phyloP scores from a whole-genome alignment of 2,329 filamentous ascomycete genomes.

The Sporothrix globosa region DNA sequence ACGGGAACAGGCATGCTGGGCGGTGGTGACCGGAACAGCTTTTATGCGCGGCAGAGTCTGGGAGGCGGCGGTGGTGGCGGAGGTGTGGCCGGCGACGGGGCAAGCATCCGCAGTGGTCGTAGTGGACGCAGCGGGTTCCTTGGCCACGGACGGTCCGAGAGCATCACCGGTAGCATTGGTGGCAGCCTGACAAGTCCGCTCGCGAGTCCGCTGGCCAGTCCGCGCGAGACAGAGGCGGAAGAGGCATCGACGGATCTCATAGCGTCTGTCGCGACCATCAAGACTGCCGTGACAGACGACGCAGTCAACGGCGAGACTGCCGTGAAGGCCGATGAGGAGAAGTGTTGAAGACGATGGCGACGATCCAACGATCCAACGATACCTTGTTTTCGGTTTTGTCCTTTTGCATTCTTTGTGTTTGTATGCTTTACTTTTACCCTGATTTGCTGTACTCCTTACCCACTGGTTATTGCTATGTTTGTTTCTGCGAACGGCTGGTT shows the following conservation, averaged over 20 bases:
- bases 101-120: slow-evolving; percentile 78
- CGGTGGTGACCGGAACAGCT: slow-evolving; percentile 79
- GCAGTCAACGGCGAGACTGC: slow-evolving; percentile 4
- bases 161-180: slow-evolving; percentile 75
- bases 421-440: background rate
- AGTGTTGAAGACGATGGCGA: slow-evolving; percentile 4
- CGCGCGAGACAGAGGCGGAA: slow-evolving; percentile 37
- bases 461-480: background rate
- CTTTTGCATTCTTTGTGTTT: background rate
- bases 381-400: background rate
- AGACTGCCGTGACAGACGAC: background rate
- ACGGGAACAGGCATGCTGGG: slow-evolving; percentile 62
- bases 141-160: slow-evolving; percentile 80
- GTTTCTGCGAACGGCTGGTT: background rate
- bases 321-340: background rate
- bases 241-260: background rate
- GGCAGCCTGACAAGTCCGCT: slow-evolving; percentile 62
- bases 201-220: slow-evolving; percentile 58
- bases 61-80: slow-evolving; percentile 43
- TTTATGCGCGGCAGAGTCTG: slow-evolving; percentile 60
- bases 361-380: slow-evolving; percentile 24
- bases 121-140: slow-evolving; percentile 79
- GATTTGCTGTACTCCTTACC: background rate
- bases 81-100: slow-evolving; percentile 61
- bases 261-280: background rate